Base-by-base conservation (phyloP, 202 grass and related monocot species). In the Schoenoplectus tabernaemontani region DNA sequence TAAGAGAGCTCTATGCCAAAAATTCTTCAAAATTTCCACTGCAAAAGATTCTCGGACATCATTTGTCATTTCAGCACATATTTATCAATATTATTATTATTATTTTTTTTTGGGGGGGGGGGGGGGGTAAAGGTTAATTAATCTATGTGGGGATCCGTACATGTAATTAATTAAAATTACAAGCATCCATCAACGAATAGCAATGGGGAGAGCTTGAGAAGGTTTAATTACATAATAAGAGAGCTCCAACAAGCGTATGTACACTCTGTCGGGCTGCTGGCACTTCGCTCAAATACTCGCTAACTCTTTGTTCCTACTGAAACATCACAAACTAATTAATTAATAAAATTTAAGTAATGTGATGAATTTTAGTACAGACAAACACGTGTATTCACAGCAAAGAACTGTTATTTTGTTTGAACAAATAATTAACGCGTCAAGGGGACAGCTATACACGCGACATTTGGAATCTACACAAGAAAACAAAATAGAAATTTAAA, bases 11-110 rank as follows among this genome's bases (percentile, higher is more conserved):
- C 10, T 47, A 8, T 9, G 5, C 15, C 32, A n/a, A 38, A 33
- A 38, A n/a, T 43, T 23, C 11, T 69, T 44, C 41, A 68, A 70
- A 15, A 44, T 44, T 44, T 70, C 1, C 1, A 39, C 1, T 64
- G 15, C 4, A 70, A 70, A 70, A 70, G 65, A 70, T 70, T 70
- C 65, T 46, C 41, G 22, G 64, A 69, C 64, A 69, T 22, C 38
- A 8, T 69, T 69, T 2, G n/a, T 17, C 16, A 34, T 32, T 32
- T 68, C 2, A 22, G 64, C 8, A 20, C n/a, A 68, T 61, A 16
- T n/a, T n/a, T n/a, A 15, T 50, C 4, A 57, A 8, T 3, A 1
- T 61, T 33, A 61, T 15, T 61, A 11, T 32, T 61, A 32, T 1
- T 61, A 1, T n/a, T n/a, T n/a, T n/a, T n/a, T n/a, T n/a, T n/a